Conservation (phyloP, 208 protist genomes). For the Trypanosoma avium region DNA sequence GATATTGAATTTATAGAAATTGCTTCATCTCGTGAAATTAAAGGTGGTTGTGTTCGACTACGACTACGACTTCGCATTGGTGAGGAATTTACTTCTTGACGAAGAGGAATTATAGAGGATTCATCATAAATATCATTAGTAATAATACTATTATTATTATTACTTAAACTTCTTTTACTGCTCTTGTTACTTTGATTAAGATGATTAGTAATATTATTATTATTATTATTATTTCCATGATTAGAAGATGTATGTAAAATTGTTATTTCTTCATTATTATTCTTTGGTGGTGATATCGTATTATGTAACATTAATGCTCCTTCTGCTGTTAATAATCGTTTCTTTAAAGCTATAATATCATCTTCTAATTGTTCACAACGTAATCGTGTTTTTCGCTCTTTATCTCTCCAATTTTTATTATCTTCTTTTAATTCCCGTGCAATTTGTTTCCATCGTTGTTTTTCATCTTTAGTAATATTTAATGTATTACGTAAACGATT, state of each 20-base stretch:
- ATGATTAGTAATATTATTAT: not conserved
- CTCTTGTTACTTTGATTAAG: not conserved
- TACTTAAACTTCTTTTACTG: too few species aligned
- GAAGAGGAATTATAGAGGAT: not conserved
- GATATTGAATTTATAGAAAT: not conserved
- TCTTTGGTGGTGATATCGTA: not conserved
- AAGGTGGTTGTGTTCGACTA: conserved; percentile 15
- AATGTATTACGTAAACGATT: conserved; percentile 6
- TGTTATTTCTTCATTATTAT: not conserved
- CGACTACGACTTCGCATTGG: conserved; percentile 7
- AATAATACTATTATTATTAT: too few species aligned
- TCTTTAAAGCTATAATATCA: conserved; percentile 49
- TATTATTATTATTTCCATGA: not conserved
- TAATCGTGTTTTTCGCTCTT: conserved; percentile 8
- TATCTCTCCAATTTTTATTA: conserved; percentile 19
- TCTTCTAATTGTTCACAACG: conserved; percentile 39
- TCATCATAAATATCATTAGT: not conserved
- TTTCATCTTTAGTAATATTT: conserved; percentile 9
- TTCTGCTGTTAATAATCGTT: conserved; percentile 44
- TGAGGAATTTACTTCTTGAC: not conserved
- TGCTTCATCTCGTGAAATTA: not conserved
- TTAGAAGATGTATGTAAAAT: not conserved
- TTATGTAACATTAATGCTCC: conserved; percentile 5
- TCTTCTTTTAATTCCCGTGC: conserved; percentile 16
- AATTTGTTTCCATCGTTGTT: conserved; percentile 19